Evolutionary conservation across 2,329 filamentous ascomycete species (phyloP).

Genomic region (Albifimbria verrucaria): DNA sequence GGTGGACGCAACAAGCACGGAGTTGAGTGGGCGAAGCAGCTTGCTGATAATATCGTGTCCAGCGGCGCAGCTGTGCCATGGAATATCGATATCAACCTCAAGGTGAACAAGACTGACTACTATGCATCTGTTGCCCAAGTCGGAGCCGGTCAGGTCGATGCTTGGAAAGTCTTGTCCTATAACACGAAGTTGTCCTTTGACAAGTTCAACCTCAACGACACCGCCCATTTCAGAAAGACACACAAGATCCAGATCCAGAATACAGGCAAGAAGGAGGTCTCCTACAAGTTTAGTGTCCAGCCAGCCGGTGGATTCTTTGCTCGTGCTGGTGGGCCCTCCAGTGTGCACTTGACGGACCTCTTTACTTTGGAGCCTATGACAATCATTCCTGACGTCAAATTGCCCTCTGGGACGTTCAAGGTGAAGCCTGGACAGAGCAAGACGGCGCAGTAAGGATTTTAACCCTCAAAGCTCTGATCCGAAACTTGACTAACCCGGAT

Average conservation of each 20-base stretch:
- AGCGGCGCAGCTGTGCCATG: constrained; percentile 24
- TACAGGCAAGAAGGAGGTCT: constrained; percentile 27
- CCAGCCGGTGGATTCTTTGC: constrained; percentile 30
- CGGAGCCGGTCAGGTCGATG: constrained; percentile 41
- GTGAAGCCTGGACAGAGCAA: too few relatives aligned
- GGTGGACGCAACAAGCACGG: constrained; percentile 29
- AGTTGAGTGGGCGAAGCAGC: constrained; percentile 21
- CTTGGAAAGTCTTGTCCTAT: constrained; percentile 40
- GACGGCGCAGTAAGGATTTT: too few relatives aligned
- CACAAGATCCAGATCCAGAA: constrained; percentile 32
- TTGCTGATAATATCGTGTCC: constrained; percentile 28
- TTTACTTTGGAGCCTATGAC: constrained; percentile 5
- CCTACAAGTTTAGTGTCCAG: constrained; percentile 29
- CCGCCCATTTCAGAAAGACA: constrained; percentile 27
- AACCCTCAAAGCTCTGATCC: too few relatives aligned
- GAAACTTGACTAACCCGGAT: too few relatives aligned
- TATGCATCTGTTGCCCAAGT: constrained; percentile 32
- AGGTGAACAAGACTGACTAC: constrained; percentile 13
- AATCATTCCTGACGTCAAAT: constrained; percentile 16
- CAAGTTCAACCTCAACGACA: constrained; percentile 43
- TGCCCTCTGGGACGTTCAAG: too few relatives aligned
- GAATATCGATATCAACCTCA: constrained; percentile 12
- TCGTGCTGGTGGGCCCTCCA: too few relatives aligned
- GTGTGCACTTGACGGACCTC: too few relatives aligned
- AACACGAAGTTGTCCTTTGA: constrained; percentile 32